These are phyloP conservation scores for Teratosphaeria gauchensis DNA, from an alignment of 2,329 filamentous ascomycete genomes.

Conservation along the genomic window DNA sequence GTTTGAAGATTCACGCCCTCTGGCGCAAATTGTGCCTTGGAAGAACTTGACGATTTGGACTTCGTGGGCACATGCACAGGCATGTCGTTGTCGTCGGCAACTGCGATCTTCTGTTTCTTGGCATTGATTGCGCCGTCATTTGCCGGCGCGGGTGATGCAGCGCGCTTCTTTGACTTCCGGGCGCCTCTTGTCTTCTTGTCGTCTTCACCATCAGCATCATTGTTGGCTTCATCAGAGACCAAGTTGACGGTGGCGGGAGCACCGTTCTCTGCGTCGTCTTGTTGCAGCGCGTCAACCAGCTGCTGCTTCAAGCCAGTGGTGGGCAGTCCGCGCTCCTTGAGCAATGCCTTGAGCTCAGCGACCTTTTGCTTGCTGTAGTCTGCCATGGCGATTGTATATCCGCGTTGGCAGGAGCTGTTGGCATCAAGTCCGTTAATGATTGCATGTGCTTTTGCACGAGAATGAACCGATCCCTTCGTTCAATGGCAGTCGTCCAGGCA, in stretches of 20 bases:
- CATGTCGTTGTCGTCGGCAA: slow-evolving; percentile 2
- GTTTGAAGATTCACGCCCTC: slow-evolving; percentile 28
- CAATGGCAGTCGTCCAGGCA: neutral
- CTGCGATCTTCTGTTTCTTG: neutral
- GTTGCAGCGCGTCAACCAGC: neutral
- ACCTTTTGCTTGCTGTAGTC: neutral
- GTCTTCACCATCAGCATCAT: neutral
- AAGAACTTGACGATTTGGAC: neutral
- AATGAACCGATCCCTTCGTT: neutral
- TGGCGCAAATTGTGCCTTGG: slow-evolving; percentile 2
- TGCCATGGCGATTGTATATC: neutral
- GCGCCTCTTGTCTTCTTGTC: neutral
- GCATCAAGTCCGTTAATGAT: neutral
- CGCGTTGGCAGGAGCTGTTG: neutral
- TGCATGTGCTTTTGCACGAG: neutral
- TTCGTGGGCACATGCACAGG: neutral
- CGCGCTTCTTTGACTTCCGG: neutral
- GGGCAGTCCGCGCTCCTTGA: neutral
- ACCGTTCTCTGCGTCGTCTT: neutral
- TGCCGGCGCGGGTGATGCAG: neutral
- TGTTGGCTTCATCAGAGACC: neutral
- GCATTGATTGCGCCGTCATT: neutral
- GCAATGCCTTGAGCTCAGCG: neutral
- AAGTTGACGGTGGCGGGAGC: neutral
- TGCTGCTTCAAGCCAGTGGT: neutral